A percentile compares a stretch with the other conserved stretches of the same genome.
These are phyloP conservation scores for Boletus holoroseus DNA, from an alignment of 1,284 basidiomycete genomes.

Conservation along the genomic window DNA sequence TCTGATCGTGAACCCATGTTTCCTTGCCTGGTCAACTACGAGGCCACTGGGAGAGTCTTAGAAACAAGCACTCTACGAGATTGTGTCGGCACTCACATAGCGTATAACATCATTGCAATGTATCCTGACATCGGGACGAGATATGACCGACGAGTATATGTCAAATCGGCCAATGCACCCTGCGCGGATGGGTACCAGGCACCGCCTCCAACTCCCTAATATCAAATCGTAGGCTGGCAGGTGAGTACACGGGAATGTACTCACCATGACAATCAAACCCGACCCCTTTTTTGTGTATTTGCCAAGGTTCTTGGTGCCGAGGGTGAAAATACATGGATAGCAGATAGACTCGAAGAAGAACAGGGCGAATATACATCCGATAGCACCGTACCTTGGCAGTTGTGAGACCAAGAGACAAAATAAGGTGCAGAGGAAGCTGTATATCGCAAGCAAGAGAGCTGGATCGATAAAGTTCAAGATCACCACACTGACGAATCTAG, in stretches of 20 bases:
- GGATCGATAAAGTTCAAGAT: conserved; percentile 63
- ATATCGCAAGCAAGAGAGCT: conserved; percentile 55
- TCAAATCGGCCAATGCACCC: conserved; percentile 57
- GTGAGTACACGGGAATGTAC: conserved; percentile 3
- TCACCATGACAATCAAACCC: conserved; percentile 59
- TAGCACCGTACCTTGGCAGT: conserved; percentile 49
- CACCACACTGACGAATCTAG: conserved; percentile 57
- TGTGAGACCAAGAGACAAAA: conserved; percentile 53
- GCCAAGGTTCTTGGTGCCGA: conserved; percentile 67
- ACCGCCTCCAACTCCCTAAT: conserved; percentile 63
- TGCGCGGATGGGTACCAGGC: conserved; percentile 74
- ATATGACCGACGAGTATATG: conserved; percentile 51
- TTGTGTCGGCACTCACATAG: conserved; percentile 41
- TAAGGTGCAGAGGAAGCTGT: conserved; percentile 47
- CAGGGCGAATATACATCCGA: conserved; percentile 60
- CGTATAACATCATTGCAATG: conserved; percentile 53
- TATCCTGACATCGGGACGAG: conserved; percentile 58
- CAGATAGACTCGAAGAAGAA: conserved; percentile 79
- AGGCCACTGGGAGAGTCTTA: conserved; percentile 40
- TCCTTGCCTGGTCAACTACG: conserved; percentile 45
- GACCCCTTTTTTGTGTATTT: conserved; percentile 66
- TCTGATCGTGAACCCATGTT: conserved; percentile 47
- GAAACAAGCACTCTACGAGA: neutral
- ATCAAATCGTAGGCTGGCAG: conserved; percentile 1
- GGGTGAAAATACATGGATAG: conserved; percentile 67